Evolutionary conservation across 495 filamentous ascomycete genomes (phyloP).

Genomic region (Penicillium coprophilum): DNA sequence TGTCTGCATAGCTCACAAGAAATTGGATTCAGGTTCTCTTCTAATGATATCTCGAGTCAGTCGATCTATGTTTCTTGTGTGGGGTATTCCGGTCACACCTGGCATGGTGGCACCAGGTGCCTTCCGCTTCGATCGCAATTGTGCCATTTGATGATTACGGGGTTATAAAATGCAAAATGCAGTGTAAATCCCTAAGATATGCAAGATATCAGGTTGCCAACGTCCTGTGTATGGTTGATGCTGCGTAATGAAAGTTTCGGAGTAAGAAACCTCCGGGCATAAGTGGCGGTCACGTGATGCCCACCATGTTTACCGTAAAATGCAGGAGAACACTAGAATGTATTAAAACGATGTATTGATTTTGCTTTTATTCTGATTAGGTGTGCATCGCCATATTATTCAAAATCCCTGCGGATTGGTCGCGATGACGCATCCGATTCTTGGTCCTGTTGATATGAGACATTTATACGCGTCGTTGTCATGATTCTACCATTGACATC

Average conservation of each 20-base stretch:
- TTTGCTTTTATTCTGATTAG: not conserved
- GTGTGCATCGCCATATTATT: not conserved
- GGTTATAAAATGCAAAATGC: not conserved
- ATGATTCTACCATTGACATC: not conserved
- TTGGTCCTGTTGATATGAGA: conserved; percentile 6
- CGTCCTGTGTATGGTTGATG: conserved; percentile 4
- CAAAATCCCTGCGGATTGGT: not conserved
- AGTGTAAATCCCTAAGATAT: not conserved
- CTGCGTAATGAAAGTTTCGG: conserved; percentile 2
- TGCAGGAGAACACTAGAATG: not conserved
- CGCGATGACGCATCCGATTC: not conserved
- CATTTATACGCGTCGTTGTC: not conserved
- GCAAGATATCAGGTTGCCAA: not conserved
- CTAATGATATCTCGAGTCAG: conserved; percentile 10
- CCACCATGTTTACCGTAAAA: not conserved
- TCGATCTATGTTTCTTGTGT: conserved; percentile 3
- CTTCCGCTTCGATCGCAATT: conserved; percentile 18
- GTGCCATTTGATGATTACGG: not conserved
- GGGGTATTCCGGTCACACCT: conserved; percentile 8
- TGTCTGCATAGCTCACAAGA: conserved; percentile 33
- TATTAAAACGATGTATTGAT: not conserved
- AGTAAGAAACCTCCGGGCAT: conserved; percentile 12
- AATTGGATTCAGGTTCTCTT: conserved; percentile 20
- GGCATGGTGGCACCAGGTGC: conserved; percentile 12
- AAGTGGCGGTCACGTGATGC: conserved; percentile 6